Conservation (phyloP, 768 basidiomycete species). For the Mycena metata region DNA sequence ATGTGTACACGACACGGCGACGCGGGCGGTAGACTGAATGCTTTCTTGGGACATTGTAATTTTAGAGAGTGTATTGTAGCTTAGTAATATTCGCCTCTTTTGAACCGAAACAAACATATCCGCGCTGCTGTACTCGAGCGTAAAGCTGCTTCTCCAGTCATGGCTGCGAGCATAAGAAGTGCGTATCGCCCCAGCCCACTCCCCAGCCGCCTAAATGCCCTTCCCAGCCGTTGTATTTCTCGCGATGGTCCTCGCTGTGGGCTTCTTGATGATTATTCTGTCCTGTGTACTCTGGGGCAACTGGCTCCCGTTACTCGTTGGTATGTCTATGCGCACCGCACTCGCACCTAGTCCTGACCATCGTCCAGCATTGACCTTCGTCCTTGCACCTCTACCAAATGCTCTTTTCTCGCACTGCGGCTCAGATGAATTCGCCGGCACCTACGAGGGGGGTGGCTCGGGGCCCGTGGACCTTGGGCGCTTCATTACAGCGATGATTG, state of each 20-base stretch:
- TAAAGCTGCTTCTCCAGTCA: conserved; percentile 39
- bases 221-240: conserved; percentile 91
- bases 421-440: conserved; percentile 87
- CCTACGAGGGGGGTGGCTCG: conserved; percentile 67
- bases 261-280: conserved; percentile 98
- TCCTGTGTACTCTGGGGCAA: conserved; percentile 96
- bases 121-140: background rate
- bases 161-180: conserved; percentile 84
- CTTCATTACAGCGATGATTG: conserved; percentile 91
- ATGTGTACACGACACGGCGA: conserved; percentile 54
- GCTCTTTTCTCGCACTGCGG: conserved; percentile 95
- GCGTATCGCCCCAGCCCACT: conserved; percentile 39
- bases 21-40: conserved; percentile 36
- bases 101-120: background rate
- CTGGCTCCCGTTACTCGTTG: conserved; percentile 97
- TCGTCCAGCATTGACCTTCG: conserved; percentile 88
- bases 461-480: conserved; percentile 91
- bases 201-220: conserved; percentile 4
- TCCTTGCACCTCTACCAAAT: conserved; percentile 96
- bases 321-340: conserved; percentile 61
- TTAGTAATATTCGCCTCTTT: background rate
- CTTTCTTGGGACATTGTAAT: conserved; percentile 1
- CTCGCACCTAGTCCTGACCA: conserved; percentile 12
- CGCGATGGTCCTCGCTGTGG: conserved; percentile 96
- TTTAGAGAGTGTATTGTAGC: background rate